phyloP scores from a whole-genome alignment of 2,329 filamentous ascomycete species.

The Diplodia intermedia region DNA sequence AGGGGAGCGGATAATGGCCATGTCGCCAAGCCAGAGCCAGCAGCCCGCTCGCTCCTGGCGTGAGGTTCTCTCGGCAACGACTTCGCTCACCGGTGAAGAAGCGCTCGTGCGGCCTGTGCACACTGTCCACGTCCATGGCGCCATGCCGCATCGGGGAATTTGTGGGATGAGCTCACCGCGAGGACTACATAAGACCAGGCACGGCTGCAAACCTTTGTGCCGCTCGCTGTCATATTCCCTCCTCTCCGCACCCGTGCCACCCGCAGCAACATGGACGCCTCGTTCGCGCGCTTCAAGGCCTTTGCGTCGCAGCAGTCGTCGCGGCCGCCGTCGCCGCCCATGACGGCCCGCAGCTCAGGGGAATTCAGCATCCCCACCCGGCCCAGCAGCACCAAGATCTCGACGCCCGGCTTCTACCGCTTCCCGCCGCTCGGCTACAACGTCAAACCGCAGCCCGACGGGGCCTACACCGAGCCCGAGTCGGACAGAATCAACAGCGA shows the following conservation, averaged over 20 bases:
- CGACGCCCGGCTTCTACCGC: conserved; percentile 10
- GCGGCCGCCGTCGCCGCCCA: not conserved
- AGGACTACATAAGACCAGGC: not conserved
- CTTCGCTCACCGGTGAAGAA: conserved; percentile 7
- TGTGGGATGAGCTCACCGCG: conserved; percentile 16
- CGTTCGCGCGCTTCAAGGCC: not conserved
- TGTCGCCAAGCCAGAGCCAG: not conserved
- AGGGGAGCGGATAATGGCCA: too few relatives aligned
- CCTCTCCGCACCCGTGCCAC: not conserved
- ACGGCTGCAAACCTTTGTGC: not conserved
- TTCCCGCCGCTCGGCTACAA: conserved; percentile 11
- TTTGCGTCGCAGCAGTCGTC: not conserved
- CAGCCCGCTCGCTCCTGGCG: not conserved
- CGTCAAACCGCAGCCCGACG: conserved; percentile 4
- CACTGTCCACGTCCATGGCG: conserved; percentile 11
- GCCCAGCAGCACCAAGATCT: not conserved
- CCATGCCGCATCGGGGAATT: conserved; percentile 4
- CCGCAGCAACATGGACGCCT: not conserved
- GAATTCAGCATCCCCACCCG: not conserved
- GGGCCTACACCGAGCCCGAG: conserved; percentile 5
- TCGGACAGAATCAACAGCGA: conserved; percentile 8
- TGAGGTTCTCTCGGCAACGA: not conserved
- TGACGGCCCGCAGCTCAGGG: conserved; percentile 1
- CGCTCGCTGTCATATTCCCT: not conserved
- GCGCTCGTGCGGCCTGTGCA: conserved; percentile 10